These are phyloP conservation scores for Chloroidium sp. DNA, from an alignment of 163 green algal species.

Conservation along the genomic window DNA sequence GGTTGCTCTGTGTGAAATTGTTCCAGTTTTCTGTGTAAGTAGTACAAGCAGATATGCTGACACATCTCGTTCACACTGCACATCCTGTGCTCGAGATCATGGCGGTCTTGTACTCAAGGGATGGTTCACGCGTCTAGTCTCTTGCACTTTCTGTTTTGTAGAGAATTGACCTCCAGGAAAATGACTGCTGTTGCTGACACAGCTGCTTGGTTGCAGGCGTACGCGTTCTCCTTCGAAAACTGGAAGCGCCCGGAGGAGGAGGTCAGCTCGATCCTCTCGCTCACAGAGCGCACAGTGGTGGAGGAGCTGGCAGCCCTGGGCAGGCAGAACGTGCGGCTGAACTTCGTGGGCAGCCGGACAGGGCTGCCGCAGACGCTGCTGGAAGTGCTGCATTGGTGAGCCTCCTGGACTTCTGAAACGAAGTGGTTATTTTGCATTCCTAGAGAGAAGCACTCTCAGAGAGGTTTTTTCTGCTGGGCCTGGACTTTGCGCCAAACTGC, in stretches of 20 bases:
- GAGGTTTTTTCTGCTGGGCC: background rate
- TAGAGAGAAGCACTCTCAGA: background rate
- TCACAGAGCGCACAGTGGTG: conserved; percentile 39
- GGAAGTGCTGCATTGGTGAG: background rate
- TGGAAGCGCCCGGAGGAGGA: conserved; percentile 47
- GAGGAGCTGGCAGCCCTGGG: conserved; percentile 29
- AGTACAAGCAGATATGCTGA: background rate
- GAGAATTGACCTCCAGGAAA: too few relatives aligned
- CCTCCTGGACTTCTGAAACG: background rate
- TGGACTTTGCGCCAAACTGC: background rate
- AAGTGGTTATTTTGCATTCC: background rate
- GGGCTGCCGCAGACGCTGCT: conserved; percentile 34
- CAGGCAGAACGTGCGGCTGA: conserved; percentile 32
- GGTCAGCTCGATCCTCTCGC: conserved; percentile 50
- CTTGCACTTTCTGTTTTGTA: too few relatives aligned
- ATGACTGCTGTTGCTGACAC: too few relatives aligned
- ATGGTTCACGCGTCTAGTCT: too few relatives aligned
- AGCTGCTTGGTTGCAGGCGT: conserved; percentile 33
- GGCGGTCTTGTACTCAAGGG: background rate
- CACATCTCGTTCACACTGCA: background rate
- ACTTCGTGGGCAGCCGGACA: conserved; percentile 41
- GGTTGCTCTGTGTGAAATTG: background rate
- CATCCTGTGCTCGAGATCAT: background rate
- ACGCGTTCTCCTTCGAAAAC: conserved; percentile 72
- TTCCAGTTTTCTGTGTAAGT: background rate